Percentiles rank a stretch among this genome's conserved stretches.
Conservation (phyloP, 345 rosid genomes). For the Eucalyptus melliodora region DNA sequence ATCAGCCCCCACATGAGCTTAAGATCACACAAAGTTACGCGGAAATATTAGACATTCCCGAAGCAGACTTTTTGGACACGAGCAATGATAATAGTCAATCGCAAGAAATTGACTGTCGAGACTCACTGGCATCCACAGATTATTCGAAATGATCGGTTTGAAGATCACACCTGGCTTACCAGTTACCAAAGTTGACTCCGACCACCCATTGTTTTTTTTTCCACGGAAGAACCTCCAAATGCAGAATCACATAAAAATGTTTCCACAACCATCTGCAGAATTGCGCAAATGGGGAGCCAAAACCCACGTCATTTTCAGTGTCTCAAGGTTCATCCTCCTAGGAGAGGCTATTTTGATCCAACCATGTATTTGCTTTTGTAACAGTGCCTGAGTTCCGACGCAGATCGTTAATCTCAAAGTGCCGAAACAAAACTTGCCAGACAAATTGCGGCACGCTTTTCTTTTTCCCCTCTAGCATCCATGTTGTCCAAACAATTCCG, state of each 20-base stretch:
- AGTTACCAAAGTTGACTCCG: not conserved
- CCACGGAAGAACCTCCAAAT: not conserved
- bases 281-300: not conserved
- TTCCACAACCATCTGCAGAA: not conserved
- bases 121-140: not conserved
- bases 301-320: not conserved
- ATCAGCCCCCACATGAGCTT: not conserved
- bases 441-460: not conserved
- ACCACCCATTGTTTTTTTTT: not conserved
- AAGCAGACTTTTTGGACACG: not conserved
- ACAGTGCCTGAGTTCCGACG: not conserved
- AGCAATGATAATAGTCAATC: not conserved
- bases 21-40: not conserved
- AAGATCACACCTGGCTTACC: not conserved
- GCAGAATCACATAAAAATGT: not conserved
- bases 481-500: not conserved
- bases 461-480: not conserved
- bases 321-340: not conserved
- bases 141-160: not conserved
- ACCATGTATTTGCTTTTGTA: not conserved
- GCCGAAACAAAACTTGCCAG: not conserved
- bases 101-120: not conserved
- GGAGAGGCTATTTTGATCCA: not conserved
- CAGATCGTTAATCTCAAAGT: not conserved
- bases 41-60: not conserved